phyloP scores from a whole-genome alignment of 306 rosid genomes.

The Delonix regia region DNA sequence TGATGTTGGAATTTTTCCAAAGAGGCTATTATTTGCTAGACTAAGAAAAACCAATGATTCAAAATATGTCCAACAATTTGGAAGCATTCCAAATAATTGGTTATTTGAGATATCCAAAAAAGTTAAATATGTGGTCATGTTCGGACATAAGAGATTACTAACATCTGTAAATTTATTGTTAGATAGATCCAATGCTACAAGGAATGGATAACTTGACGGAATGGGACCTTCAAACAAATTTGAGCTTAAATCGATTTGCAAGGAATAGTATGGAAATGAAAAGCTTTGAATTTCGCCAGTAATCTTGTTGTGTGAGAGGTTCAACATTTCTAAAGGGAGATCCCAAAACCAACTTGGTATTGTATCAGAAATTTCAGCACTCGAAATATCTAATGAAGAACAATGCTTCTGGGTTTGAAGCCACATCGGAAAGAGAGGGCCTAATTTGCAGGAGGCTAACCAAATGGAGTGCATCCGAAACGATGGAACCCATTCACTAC shows the following conservation, averaged over 20 bases:
- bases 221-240: background rate
- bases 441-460: background rate
- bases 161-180: background rate
- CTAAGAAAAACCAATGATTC: background rate
- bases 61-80: background rate
- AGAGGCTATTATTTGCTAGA: background rate
- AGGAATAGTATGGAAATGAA: fast-evolving
- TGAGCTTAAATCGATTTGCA: background rate
- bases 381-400: background rate
- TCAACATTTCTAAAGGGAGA: background rate
- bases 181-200: fast-evolving
- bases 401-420: background rate
- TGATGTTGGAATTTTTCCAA: background rate
- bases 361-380: background rate
- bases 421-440: conserved; percentile 16
- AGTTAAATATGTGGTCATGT: fast-evolving
- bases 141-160: background rate
- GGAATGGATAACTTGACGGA: background rate
- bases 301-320: background rate
- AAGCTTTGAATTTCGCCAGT: background rate
- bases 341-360: background rate
- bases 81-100: background rate
- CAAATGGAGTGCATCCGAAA: background rate
- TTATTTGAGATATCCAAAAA: background rate
- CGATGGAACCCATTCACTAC: background rate